Evolutionary conservation across 192 early-diverging fungal genomes (phyloP).

Genomic region (Coemansia sp.): DNA sequence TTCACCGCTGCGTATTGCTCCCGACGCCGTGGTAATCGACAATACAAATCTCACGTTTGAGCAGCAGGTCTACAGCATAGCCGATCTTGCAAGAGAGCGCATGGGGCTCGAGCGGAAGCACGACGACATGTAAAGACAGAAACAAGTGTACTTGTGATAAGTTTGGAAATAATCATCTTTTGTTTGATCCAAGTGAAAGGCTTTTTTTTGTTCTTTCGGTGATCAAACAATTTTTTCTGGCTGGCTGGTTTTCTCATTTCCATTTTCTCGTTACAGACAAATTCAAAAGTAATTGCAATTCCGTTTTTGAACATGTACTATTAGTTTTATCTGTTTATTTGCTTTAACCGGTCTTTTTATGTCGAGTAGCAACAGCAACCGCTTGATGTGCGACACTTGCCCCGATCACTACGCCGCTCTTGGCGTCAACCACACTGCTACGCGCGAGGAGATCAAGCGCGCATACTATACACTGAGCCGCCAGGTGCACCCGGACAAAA

Average conservation of each 20-base stretch:
- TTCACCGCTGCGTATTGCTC: conserved; percentile 69
- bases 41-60: conserved; percentile 67
- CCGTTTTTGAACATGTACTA: background rate
- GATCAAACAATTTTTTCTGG: no score
- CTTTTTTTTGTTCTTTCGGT: no score
- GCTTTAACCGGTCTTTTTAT: background rate
- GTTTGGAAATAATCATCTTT: no score
- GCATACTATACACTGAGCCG: conserved; percentile 44
- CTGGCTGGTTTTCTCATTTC: no score
- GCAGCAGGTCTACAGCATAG: conserved; percentile 66
- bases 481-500: conserved; percentile 39
- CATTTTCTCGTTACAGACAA: no score
- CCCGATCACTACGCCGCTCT: conserved; percentile 30
- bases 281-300: background rate
- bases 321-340: background rate
- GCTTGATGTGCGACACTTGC: background rate
- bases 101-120: conserved; percentile 47
- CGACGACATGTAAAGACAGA: conserved; percentile 20
- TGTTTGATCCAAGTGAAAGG: no score
- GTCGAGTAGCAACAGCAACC: background rate
- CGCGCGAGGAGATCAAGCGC: conserved; percentile 35
- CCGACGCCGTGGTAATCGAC: conserved; percentile 71
- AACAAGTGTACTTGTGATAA: background rate
- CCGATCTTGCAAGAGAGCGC: conserved; percentile 53
- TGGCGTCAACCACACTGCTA: conserved; percentile 15